Base-by-base conservation (phyloP, 768 basidiomycete genomes). In the Hortiboletus campestris region DNA sequence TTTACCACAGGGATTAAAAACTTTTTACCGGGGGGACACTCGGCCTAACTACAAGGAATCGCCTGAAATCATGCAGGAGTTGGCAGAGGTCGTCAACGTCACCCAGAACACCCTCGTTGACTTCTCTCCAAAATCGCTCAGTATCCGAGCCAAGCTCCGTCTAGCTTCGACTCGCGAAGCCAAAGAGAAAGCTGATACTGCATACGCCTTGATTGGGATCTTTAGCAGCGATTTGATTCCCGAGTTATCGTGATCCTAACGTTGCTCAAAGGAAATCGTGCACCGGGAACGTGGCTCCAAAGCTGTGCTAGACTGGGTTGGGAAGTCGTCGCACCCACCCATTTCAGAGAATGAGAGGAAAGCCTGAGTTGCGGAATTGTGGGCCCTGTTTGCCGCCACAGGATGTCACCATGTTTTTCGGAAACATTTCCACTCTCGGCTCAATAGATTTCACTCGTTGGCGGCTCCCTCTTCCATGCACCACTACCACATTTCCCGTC, bases 301-400 rank as follows among this genome's bases (percentile, higher is more conserved):
- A 29, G 49, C 58, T 10, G 52, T 58, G 38, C 42, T 59, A 0
- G 60, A 61, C 39, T 61, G 60, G 60, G 31, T 38, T 14, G 60
- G 60, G 42, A 20, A 20, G 44, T 32, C 52, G 2, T 61, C 60
- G 11, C 9, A 41, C 13, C 34, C 51, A 5, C 16, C 9, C 35
- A 36, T 52, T 17, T 9, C 44, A 29, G 51, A 52, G 9, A 6
- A 20, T 10, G 35, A 5, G 3, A 39, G 45, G 32, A 25, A 45
- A 7, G 14, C 8, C 5, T 43, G 36, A 13, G 9, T 35, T 12
- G 44, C n/a, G 5, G 14, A 46, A 20, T 16, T 52, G 11, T 35
- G 44, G 4, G 9, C 13, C 14, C 4, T 7, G n/a, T 20, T n/a
- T 45, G 14, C 51, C 36, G 0, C 2, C 28, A 38, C 25, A 16